phyloP scores from a whole-genome alignment of 306 rosid species.

The Sesbania bispinosa region DNA sequence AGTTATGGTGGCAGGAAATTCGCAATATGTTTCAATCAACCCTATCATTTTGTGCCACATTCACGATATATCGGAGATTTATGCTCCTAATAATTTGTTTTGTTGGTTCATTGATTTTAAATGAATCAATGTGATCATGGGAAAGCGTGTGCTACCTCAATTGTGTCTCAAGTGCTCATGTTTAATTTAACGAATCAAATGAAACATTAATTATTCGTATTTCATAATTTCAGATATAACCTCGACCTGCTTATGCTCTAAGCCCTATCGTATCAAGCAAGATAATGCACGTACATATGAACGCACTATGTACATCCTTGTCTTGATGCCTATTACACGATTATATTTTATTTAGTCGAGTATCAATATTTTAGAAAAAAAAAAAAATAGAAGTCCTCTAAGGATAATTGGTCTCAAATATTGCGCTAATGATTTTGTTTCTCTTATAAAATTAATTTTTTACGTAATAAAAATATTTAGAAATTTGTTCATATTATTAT shows the following conservation, averaged over 20 bases:
- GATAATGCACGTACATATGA: not conserved
- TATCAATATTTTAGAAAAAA: not conserved
- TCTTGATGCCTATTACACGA: not conserved
- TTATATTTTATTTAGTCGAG: not conserved
- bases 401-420: not conserved
- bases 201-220: not conserved
- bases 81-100: not conserved
- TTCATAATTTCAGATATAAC: not conserved
- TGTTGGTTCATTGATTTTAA: not conserved
- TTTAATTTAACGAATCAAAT: not conserved
- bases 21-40: not conserved
- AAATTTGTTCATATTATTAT: too few species aligned
- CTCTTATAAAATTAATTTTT: too few species aligned
- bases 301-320: constrained; percentile 6
- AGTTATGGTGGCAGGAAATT: not conserved
- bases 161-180: not conserved
- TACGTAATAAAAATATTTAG: too few species aligned
- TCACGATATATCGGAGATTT: not conserved
- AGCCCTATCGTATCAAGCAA: constrained; percentile 6
- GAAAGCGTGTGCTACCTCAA: not conserved
- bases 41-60: constrained; percentile 7
- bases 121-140: not conserved
- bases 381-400: not conserved
- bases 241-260: not conserved
- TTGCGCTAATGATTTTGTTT: not conserved